Evolutionary conservation across 805 yeast species (phyloP), one percentile per base, ranked within the genome.

Genomic region (Pichia phayaonensis): DNA sequence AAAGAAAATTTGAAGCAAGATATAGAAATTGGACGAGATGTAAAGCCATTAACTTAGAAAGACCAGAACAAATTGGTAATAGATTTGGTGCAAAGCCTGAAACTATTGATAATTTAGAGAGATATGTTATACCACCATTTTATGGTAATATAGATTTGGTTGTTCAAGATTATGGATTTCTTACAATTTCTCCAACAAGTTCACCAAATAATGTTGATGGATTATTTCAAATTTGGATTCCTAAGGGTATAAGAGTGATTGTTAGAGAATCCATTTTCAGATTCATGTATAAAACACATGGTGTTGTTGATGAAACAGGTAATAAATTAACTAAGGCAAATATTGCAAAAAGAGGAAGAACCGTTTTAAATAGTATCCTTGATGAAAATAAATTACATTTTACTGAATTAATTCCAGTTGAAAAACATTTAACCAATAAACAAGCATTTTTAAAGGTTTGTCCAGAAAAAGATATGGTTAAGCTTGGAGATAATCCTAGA

Each of bases 51-150:
- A 59, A 61, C 23, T 44, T 36, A 57, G 60, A 48, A 50, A 61
- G 50, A 40, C 63, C 63, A 1, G 58, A 55, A 11, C 67, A 69
- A 2, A 41, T 68, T 38, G 56, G 49, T 8, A 27, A 52, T 2
- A 46, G 60, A 11, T 65, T 53, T 49, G 27, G 50, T 2, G 59
- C 66, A 5, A 53, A 51, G 4, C 45, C 49, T 2, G 54, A 53
- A 49, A 70, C 72, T 29, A 60, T 58, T 39, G 56, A 61, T 1
- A 60, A 68, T 2, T 59, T 73, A 55, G 65, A 61, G 1, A 66
- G 79, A 51, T 82, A 74, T 54, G 70, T 77, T 2, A 70, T 86
- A 4, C 92, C 94, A 0, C 86, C 88, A n/a, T 85, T 85, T 57
- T 70, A 66, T 52, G 92, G 92, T 0, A 61, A 76, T 5, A 67